Evolutionary conservation across 805 yeast genomes (phyloP).

Genomic region (Pichia cabralensis): DNA sequence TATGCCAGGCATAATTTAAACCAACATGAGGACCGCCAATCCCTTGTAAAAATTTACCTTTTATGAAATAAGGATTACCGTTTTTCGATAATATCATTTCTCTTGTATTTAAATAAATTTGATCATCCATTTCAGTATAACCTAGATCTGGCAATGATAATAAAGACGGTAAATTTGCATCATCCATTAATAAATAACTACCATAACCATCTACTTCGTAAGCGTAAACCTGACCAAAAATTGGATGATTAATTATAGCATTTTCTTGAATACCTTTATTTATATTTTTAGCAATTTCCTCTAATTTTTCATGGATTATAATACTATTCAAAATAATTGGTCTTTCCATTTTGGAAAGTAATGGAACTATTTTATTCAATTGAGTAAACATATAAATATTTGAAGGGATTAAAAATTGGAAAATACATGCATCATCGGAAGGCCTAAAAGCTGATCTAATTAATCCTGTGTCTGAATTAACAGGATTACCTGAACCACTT

Average conservation of each 20-base stretch:
- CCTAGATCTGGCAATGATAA: slow-evolving; percentile 77
- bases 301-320: neutral
- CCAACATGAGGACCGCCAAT: slow-evolving; percentile 93
- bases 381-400: slow-evolving; percentile 70
- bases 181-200: slow-evolving; percentile 68
- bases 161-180: slow-evolving; percentile 81
- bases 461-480: slow-evolving; percentile 61
- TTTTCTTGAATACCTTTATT: slow-evolving; percentile 46
- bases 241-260: slow-evolving; percentile 60
- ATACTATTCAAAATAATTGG: slow-evolving; percentile 1
- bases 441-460: slow-evolving; percentile 82
- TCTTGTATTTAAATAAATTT: slow-evolving; percentile 67
- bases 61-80: slow-evolving; percentile 72
- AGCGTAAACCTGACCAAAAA: slow-evolving; percentile 71
- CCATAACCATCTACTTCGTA: slow-evolving; percentile 89
- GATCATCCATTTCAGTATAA: slow-evolving; percentile 39
- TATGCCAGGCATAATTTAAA: slow-evolving; percentile 77
- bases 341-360: slow-evolving; percentile 14
- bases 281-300: slow-evolving; percentile 30
- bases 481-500: slow-evolving; percentile 79
- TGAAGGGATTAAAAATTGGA: slow-evolving; percentile 76
- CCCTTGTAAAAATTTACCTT: slow-evolving; percentile 58
- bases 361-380: slow-evolving; percentile 29
- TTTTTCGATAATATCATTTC: slow-evolving; percentile 55
- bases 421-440: slow-evolving; percentile 77